These are phyloP conservation scores for Euptelea pleiosperma DNA, from an alignment of 164 flowering plant genomes.

Conservation along the genomic window DNA sequence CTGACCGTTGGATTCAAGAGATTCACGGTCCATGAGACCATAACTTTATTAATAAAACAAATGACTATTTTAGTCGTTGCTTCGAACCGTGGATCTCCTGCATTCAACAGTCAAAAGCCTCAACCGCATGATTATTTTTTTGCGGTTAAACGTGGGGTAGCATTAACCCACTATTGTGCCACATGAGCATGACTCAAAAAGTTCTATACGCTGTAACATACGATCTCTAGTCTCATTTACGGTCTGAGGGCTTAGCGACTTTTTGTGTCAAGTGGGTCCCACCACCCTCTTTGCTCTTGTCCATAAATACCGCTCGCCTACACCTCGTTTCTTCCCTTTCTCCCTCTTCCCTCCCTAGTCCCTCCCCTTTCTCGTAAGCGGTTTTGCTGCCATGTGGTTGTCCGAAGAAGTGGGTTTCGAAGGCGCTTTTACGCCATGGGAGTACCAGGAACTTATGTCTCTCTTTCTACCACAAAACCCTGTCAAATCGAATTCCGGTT, in stretches of 20 bases:
- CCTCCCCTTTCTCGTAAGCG: background rate
- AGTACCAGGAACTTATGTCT: background rate
- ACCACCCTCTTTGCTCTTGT: background rate
- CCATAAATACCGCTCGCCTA: constrained; percentile 5
- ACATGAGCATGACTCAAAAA: constrained; percentile 1
- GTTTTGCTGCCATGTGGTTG: constrained; percentile 1
- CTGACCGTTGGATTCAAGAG: too few species aligned
- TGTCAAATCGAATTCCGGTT: background rate
- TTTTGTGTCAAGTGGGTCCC: constrained; percentile 13
- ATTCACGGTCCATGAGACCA: too few species aligned
- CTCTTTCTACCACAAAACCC: background rate
- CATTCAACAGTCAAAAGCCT: too few species aligned
- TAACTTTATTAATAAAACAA: too few species aligned
- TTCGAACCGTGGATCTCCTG: too few species aligned
- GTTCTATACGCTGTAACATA: background rate
- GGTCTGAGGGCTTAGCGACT: too few species aligned
- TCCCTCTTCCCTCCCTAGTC: constrained; percentile 11
- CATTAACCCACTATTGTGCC: too few species aligned
- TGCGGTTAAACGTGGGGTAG: too few species aligned
- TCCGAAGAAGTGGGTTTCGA: constrained; percentile 3
- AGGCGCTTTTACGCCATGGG: background rate
- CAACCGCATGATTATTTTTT: too few species aligned
- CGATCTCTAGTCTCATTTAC: too few species aligned
- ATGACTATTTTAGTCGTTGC: too few species aligned
- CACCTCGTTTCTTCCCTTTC: constrained; percentile 6